These are phyloP conservation scores for Jacaranda mimosifolia DNA, from an alignment of 257 asterid species.

Conservation along the genomic window DNA sequence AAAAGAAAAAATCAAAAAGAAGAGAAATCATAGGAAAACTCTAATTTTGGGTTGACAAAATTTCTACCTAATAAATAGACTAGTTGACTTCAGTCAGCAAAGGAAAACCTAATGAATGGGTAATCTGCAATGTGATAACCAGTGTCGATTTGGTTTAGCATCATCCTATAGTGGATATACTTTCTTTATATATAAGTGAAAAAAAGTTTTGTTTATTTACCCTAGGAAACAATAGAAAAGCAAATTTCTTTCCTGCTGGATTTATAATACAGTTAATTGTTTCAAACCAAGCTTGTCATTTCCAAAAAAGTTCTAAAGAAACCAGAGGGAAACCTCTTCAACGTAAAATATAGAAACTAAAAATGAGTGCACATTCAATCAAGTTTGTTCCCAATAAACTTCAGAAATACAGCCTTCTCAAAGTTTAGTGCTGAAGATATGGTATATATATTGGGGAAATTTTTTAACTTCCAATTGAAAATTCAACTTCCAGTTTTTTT, in stretches of 20 bases:
- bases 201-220: neutral
- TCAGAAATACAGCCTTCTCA: too few relatives aligned
- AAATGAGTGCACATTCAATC: slow-evolving; percentile 14
- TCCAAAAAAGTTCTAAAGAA: neutral
- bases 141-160: slow-evolving; percentile 1
- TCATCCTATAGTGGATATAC: too few relatives aligned
- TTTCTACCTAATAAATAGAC: neutral
- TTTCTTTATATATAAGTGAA: slow-evolving; percentile 3
- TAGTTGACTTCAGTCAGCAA: neutral
- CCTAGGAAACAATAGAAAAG: neutral
- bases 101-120: neutral
- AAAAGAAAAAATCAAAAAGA: neutral
- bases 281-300: slow-evolving; percentile 13
- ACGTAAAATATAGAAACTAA: neutral
- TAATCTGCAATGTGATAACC: neutral
- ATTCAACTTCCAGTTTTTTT: neutral
- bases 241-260: slow-evolving; percentile 7
- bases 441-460: slow-evolving; percentile 5
- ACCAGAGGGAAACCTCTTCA: too few relatives aligned
- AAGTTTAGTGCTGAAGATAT: slow-evolving; percentile 16
- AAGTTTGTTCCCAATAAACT: slow-evolving; percentile 3
- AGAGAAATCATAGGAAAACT: neutral
- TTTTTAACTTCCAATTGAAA: too few relatives aligned
- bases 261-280: neutral
- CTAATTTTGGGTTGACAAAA: neutral